Percentiles rank a stretch among this genome's conserved stretches.
Evolutionary conservation across 2,329 filamentous ascomycete species (phyloP).

Genomic region (Canariomyces notabilis): DNA sequence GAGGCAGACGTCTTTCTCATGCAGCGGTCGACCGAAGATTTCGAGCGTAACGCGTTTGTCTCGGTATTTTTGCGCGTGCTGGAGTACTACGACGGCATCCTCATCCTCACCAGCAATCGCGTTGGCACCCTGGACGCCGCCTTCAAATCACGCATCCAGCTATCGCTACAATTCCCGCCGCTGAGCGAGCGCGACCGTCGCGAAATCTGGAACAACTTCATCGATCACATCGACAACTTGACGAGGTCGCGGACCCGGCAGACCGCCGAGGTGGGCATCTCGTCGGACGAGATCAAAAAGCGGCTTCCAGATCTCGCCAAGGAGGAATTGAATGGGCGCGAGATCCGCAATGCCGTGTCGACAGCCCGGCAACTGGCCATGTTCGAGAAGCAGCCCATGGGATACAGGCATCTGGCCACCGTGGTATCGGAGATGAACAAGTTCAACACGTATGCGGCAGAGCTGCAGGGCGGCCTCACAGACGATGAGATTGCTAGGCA

Average conservation of each 20-base stretch:
- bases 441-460: too few relatives aligned
- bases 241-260: too few relatives aligned
- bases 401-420: too few relatives aligned
- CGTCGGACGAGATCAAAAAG: conserved; percentile 2
- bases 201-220: conserved; percentile 27
- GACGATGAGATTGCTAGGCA: too few relatives aligned
- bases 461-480: too few relatives aligned
- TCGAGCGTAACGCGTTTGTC: too few relatives aligned
- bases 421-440: too few relatives aligned
- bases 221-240: too few relatives aligned
- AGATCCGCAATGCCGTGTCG: conserved; percentile 32
- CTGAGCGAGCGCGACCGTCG: conserved; percentile 6
- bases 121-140: conserved; percentile 30
- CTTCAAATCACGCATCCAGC: conserved; percentile 30
- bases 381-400: conserved; percentile 2
- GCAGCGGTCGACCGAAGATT: neutral
- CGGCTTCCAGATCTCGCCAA: conserved; percentile 24
- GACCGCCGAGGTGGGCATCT: neutral
- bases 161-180: conserved; percentile 26
- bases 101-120: conserved; percentile 31
- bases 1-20: too few relatives aligned
- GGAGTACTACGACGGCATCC: conserved; percentile 22
- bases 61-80: too few relatives aligned
- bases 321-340: conserved; percentile 33
- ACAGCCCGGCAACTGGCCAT: conserved; percentile 14